These are phyloP conservation scores for Trichosporon sp. DNA, from an alignment of 1,284 basidiomycete genomes.

Conservation along the genomic window DNA sequence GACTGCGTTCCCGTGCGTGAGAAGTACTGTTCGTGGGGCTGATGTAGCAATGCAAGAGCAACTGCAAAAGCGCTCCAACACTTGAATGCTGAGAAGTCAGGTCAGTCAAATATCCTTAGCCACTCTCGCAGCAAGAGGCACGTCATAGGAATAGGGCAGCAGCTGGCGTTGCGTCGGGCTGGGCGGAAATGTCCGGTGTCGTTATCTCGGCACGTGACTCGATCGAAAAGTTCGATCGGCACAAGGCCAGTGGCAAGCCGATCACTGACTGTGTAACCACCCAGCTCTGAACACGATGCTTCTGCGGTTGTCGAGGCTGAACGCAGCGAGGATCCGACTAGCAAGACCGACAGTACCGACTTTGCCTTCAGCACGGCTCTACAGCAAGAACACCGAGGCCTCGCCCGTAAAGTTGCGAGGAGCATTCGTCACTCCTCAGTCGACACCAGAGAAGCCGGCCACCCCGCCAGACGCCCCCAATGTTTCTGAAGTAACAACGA, in stretches of 20 bases:
- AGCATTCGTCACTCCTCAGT: background rate
- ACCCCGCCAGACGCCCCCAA: background rate
- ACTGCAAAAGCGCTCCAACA: too few species aligned
- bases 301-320: background rate
- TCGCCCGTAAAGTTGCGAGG: background rate
- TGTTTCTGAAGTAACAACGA: background rate
- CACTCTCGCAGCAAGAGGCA: background rate
- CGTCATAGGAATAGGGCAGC: background rate
- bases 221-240: background rate
- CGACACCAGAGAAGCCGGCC: background rate
- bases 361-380: background rate
- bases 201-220: background rate
- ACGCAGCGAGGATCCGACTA: background rate
- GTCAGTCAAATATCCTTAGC: background rate
- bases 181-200: background rate
- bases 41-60: too few species aligned
- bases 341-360: background rate
- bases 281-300: background rate
- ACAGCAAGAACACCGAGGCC: background rate
- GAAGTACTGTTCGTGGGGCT: too few species aligned
- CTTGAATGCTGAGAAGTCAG: background rate
- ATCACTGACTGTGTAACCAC: background rate
- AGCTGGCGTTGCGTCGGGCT: too few species aligned
- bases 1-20: too few species aligned
- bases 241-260: background rate